These are phyloP conservation scores for Serpula lacrymans DNA, from an alignment of 768 basidiomycete genomes.

Conservation along the genomic window DNA sequence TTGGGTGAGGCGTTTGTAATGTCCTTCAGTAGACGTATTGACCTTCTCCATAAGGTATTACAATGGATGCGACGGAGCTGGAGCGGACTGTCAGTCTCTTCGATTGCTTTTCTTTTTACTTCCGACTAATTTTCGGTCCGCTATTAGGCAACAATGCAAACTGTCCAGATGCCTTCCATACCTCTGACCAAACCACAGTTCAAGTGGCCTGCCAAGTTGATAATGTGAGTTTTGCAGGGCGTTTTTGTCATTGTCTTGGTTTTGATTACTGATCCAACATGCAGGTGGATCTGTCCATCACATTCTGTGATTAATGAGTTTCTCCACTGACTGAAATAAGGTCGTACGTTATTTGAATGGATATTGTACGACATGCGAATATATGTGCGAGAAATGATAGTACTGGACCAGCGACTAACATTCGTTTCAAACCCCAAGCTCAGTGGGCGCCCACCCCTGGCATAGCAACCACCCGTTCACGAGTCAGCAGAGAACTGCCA, in stretches of 20 bases:
- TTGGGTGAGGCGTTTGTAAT: slow-evolving; percentile 26
- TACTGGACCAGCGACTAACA: too few relatives aligned
- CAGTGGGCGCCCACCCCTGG: too few relatives aligned
- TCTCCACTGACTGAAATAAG: too few relatives aligned
- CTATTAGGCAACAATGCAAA: slow-evolving; percentile 29
- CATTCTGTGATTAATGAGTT: slow-evolving; percentile 27
- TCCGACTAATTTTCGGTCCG: background rate
- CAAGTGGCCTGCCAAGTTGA: slow-evolving; percentile 37
- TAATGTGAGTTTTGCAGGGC: slow-evolving; percentile 25
- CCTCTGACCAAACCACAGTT: slow-evolving; percentile 31
- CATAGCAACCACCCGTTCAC: too few relatives aligned
- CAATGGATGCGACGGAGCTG: slow-evolving; percentile 40
- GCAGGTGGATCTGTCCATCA: slow-evolving; percentile 35
- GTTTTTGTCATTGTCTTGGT: background rate
- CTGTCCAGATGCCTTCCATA: slow-evolving; percentile 37
- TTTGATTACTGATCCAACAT: background rate
- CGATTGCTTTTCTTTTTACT: background rate
- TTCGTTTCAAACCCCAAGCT: too few relatives aligned
- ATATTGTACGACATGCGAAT: too few relatives aligned
- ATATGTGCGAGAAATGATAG: too few relatives aligned
- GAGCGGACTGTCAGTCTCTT: slow-evolving; percentile 37
- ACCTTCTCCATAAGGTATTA: slow-evolving; percentile 30
- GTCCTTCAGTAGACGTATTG: background rate
- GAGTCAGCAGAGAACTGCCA: too few relatives aligned
- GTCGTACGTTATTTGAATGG: too few relatives aligned